Base-by-base conservation (phyloP, 495 filamentous ascomycete species). In the Symbiotaphrina buchneri region DNA sequence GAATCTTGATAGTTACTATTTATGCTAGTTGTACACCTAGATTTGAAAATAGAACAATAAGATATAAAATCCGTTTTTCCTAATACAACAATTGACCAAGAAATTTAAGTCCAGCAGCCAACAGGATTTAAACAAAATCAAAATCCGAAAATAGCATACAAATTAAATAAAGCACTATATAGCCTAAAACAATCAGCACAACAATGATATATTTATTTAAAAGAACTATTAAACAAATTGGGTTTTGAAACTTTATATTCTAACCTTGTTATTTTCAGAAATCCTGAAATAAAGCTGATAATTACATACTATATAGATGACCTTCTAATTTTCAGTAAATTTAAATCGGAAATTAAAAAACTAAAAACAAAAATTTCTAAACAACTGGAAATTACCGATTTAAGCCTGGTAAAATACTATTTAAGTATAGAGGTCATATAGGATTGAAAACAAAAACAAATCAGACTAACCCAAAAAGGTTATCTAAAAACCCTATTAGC, bases 21-120 rank as follows among this genome's bases (percentile, higher is more conserved):
- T 28, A 41, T 40, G 26, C 38, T 53, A 11, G 38, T 29, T 11
- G 42, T 41, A 1, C 34, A 33, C 14, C 31, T 37, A 2, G 40
- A 49, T 22, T 33, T 37, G 1, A 39, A 51, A 32, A 44, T 51
- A 27, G 38, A 53, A 27, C 41, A 54, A 39, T 45, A 46, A 28
- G 47, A 55, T 30, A 36, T 49, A 30, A 46, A 39, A 30, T 48
- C 35, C 6, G 47, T 44, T 31, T 54, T 53, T 34, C 25, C 53
- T 25, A 41, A 53, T 40, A 30, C 44, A 4, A 5, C 40, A 6
- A 36, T 52, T 5, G 34, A 48, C 19, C 32, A 48, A 24, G 30
- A 46, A 29, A 41, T 55, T 18, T 53, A 44, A 22, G 25, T 51
- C n/a, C 24, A 47, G 36, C 40, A 39, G 25, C 45, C 43, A 28